Base-by-base conservation (phyloP, 495 filamentous ascomycete genomes). In the Talaromyces trachyspermus region DNA sequence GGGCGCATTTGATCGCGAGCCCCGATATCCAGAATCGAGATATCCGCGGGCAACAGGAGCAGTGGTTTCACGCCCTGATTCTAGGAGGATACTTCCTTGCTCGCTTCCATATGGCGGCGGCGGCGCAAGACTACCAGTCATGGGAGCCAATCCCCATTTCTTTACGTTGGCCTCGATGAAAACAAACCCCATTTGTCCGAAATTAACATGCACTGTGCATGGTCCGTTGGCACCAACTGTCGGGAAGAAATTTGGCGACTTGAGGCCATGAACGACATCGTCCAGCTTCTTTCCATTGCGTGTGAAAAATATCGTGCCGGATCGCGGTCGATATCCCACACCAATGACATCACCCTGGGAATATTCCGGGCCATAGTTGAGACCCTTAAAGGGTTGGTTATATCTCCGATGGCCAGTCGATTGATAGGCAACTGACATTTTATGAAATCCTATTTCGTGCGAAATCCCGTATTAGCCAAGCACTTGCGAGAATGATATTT, bases 111-210 rank as follows among this genome's bases (percentile, higher is more conserved):
- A 98, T 4, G 92, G 94, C 35, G 92, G 92, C 24, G 92, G 92
- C 11, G 92, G 94, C 32, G 91, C 94, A 30, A 97, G 74, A 58
- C 86, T 94, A 32, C 92, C 92, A 1, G 90, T 95, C 78, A 94
- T 94, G 10, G 92, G 92, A 38, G 92, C 92, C 43, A 98, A 69
- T 5, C 92, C 92, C 92, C 92, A 97, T 75, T 96, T 97, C 77
- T 98, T 98, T 29, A 98, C 92, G 54, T 98, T 98, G 35, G 89
- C 92, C 67, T 98, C 92, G 59, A 98, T 97, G 58, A 96, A 98
- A 14, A 97, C 92, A 56, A 96, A 98, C 32, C 92, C 92, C 54
- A 89, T 84, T 60, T 98, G 92, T 2, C 92, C 92, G 62, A 98
- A 95, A 61, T 98, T 98, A 55, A 98, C 92, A 61, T 97, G 90